phyloP scores from a whole-genome alignment of 768 basidiomycete genomes.

The Hypholoma fasciculare region DNA sequence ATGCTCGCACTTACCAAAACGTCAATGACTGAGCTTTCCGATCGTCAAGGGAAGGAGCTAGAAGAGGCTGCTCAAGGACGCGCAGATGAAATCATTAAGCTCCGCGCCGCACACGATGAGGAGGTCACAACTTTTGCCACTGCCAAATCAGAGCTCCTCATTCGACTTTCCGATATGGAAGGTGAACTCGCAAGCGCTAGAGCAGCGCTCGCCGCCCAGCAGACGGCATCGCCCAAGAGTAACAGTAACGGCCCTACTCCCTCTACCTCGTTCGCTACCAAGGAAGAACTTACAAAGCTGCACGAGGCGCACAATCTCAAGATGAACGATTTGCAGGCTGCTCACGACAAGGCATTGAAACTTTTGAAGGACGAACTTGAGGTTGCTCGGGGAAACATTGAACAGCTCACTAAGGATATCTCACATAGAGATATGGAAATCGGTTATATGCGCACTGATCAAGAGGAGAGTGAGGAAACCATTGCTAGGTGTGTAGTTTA shows the following conservation, averaged over 20 bases:
- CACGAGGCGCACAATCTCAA: conserved; percentile 87
- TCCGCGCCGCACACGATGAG: conserved; percentile 58
- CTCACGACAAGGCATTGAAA: conserved; percentile 59
- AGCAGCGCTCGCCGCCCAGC: conserved; percentile 54
- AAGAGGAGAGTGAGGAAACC: conserved; percentile 73
- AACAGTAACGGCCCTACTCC: conserved; percentile 48
- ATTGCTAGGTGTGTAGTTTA: conserved; percentile 69
- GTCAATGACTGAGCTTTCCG: conserved; percentile 68
- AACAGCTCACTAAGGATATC: conserved; percentile 60
- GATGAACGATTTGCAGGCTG: conserved; percentile 70
- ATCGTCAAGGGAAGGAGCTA: conserved; percentile 70
- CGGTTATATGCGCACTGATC: conserved; percentile 73
- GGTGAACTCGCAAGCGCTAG: conserved; percentile 71
- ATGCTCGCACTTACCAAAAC: conserved; percentile 68
- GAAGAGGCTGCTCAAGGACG: conserved; percentile 72
- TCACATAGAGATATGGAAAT: conserved; percentile 80
- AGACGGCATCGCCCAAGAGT: conserved; percentile 50
- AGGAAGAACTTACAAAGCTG: conserved; percentile 74
- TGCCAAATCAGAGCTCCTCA: conserved; percentile 63
- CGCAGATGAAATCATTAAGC: conserved; percentile 67
- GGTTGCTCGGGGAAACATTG: conserved; percentile 43
- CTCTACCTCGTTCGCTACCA: conserved; percentile 55
- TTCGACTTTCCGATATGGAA: conserved; percentile 71
- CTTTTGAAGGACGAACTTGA: conserved; percentile 59
- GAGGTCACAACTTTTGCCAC: conserved; percentile 55